Base-by-base conservation (phyloP, 2,329 filamentous ascomycete species). In the Curvularia verruculosa region DNA sequence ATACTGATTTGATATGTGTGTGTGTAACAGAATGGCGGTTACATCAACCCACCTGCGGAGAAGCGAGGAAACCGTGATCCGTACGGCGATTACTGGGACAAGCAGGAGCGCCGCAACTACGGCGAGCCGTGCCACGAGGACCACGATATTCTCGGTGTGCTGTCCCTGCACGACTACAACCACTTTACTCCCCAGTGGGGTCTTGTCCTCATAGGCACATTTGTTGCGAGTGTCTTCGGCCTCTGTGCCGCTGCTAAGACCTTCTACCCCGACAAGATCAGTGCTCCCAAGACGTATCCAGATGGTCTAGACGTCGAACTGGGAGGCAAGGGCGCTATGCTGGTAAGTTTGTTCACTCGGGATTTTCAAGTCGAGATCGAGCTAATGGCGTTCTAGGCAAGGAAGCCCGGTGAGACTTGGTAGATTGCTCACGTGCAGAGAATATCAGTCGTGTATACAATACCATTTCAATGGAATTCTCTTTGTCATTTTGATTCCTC, bases 81-180 rank as follows among this genome's bases (percentile, higher is more conserved):
- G 34, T 86, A 98, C 77, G 94, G 80, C 74, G 88, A 91, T 75
- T 99, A 92, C 92, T 98, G 92, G 91, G 94, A 99, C 80, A 90
- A 92, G 78, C 95, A 99, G 81, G 95, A 98, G 79, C 89, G 93
- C 76, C 87, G 95, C 72, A 98, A 99, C 84, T 98, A 91, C 76
- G 93, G 93, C 78, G 96, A 99, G 79, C 91, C 94, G 12, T 87
- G 96, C 50, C 94, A 99, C 78, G 96, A 99, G 79, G 95, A 99
- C 78, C 90, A 97, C 78, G 96, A 99, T 77, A 84, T 92, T 56
- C 83, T 98, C 56, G 93, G 92, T 68, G 89, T 96, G 64, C 94
- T 99, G 80, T 89, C 91, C 49, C 87, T 92, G 2, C 88, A 95
- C 77, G 89, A 93, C 71, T 98, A 99, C 81, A 95, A 88, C 54